Percentiles rank a stretch among this genome's conserved stretches.
phyloP scores from a whole-genome alignment of 2,329 filamentous ascomycete species.

The Setomelanomma holmii region DNA sequence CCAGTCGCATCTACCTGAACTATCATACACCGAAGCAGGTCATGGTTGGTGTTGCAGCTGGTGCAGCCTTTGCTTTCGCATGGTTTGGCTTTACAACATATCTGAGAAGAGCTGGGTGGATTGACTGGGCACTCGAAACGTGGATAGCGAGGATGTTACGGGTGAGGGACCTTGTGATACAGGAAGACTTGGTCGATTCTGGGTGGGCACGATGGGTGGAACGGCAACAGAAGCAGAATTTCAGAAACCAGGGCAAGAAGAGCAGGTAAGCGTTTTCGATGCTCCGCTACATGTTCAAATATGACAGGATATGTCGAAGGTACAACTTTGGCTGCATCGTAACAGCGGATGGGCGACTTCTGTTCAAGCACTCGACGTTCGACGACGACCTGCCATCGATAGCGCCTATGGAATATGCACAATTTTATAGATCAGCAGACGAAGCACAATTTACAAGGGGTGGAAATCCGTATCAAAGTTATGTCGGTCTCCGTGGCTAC shows the following conservation, averaged over 20 bases:
- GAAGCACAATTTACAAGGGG: no score
- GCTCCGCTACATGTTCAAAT: neutral
- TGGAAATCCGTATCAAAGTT: no score
- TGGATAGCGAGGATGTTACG: constrained; percentile 71
- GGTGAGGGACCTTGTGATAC: constrained; percentile 81
- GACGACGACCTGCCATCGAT: no score
- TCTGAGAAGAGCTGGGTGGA: constrained; percentile 70
- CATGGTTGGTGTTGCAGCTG: constrained; percentile 76
- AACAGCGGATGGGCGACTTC: no score
- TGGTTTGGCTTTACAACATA: constrained; percentile 82
- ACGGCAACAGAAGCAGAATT: constrained; percentile 41
- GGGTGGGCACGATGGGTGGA: constrained; percentile 93
- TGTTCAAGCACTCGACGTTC: no score
- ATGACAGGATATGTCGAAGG: no score
- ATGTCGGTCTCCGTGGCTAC: no score
- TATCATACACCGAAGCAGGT: constrained; percentile 94
- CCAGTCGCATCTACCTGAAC: constrained; percentile 85
- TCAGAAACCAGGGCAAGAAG: constrained; percentile 37
- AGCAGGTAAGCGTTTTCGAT: constrained; percentile 15
- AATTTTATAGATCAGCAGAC: no score
- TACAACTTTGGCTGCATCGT: no score
- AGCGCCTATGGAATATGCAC: no score
- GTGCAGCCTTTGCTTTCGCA: constrained; percentile 70
- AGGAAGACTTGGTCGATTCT: constrained; percentile 87
- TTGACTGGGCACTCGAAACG: constrained; percentile 75